Evolutionary conservation across 2,329 filamentous ascomycete genomes (phyloP), one percentile per base, ranked within the genome.

Genomic region (Alternaria atra): DNA sequence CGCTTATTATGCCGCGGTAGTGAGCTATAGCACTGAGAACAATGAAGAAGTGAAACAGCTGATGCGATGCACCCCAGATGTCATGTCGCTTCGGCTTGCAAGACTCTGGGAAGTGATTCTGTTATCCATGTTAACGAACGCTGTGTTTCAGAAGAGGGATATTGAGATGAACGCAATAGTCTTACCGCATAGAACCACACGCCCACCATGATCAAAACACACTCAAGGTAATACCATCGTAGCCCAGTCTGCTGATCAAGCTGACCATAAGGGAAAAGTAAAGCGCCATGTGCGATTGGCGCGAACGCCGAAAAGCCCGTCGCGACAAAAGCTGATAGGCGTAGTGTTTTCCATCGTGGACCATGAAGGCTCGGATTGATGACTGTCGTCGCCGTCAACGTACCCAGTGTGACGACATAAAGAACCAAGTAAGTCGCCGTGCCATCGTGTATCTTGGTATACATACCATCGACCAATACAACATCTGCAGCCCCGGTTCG

Each of bases 31-130:
- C 94, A 0, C 94, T 94, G 60, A 93, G 79, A 13, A 98, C 83
- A 27, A 98, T 93, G 64, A 94, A 86, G 40, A 96, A 82, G 80
- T 98, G 94, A 78, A 98, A 98, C 65, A 98, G 90, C 80, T 98
- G 94, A 79, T 98, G 94, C 17, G 93, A 97, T 12, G 57, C 52
- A 75, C 94, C 94, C 86, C 91, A 91, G 52, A 97, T 91, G 79
- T 98, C 95, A 73, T 94, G 97, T 10, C 78, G 82, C 1, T 92
- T 91, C 0, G 94, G 94, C 47, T 82, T 85, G 70, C 85, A 87
- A 60, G 91, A 84, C 80, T 98, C 94, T 0, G 94, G 94, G 80
- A 94, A 61, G 34, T 58, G 54, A 12, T 37, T 52, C 89, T 42
- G 93, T 90, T 55, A 86, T 89, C 10, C 92, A 0, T 7, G 30